These are phyloP conservation scores for Agaricus subrufescens DNA, from an alignment of 768 basidiomycete species.

Conservation along the genomic window DNA sequence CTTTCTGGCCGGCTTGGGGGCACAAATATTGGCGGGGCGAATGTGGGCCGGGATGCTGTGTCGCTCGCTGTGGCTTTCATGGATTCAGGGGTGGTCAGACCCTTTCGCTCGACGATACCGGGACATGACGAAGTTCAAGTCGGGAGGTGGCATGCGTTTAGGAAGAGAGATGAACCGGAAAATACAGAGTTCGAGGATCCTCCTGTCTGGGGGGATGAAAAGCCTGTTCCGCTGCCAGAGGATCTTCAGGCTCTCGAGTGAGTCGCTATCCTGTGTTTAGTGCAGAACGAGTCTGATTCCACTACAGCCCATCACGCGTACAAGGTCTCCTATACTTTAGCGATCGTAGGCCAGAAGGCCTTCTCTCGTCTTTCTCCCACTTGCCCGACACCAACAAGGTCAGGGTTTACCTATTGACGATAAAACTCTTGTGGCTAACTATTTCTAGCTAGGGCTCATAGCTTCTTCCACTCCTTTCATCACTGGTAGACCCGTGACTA, in stretches of 20 bases:
- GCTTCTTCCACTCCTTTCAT: conserved; percentile 77
- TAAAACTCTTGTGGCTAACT: background rate
- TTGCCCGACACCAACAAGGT: conserved; percentile 50
- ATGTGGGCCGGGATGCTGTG: conserved; percentile 1
- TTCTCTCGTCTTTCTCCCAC: conserved; percentile 35
- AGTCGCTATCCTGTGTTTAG: conserved; percentile 11
- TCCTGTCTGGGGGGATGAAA: conserved; percentile 37
- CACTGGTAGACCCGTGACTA: conserved; percentile 68
- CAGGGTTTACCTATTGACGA: conserved; percentile 12
- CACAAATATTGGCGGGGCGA: conserved; percentile 8
- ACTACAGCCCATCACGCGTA: conserved; percentile 11
- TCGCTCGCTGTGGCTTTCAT: conserved; percentile 48
- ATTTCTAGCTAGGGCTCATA: conserved; percentile 54
- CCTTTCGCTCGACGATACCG: conserved; percentile 61
- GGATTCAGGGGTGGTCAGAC: conserved; percentile 32
- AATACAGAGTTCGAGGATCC: conserved; percentile 13
- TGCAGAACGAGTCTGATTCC: conserved; percentile 8
- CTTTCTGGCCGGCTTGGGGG: conserved; percentile 48
- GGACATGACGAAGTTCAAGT: conserved; percentile 59
- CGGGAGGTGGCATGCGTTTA: conserved; percentile 66
- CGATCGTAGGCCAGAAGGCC: conserved; percentile 54
- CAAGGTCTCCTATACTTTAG: conserved; percentile 28
- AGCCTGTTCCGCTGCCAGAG: conserved; percentile 16
- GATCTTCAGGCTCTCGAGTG: conserved; percentile 36
- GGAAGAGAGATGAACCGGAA: conserved; percentile 27